A percentile compares a stretch with the other conserved stretches of the same genome.
phyloP scores from a whole-genome alignment of 2,329 filamentous ascomycete genomes.

The Davidsoniella eucalypti region DNA sequence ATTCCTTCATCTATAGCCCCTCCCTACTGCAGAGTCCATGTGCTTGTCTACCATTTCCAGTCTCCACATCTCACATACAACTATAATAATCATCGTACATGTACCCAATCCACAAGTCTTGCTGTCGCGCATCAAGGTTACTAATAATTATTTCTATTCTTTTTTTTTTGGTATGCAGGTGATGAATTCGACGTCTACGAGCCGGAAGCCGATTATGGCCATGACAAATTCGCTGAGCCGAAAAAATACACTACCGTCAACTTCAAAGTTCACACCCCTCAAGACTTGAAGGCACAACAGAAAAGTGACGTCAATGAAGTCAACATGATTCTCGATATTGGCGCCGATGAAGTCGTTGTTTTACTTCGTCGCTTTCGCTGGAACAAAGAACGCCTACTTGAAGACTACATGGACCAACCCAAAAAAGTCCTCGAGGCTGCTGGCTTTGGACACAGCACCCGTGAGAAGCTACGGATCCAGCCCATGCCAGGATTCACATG shows the following conservation, averaged over 20 bases:
- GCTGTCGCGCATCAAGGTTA: too few species aligned
- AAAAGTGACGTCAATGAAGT: conserved; percentile 77
- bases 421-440: conserved; percentile 68
- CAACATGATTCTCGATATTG: conserved; percentile 75
- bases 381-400: conserved; percentile 92
- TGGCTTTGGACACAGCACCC: conserved; percentile 54
- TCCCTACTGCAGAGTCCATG: neutral
- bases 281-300: conserved; percentile 72
- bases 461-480: conserved; percentile 49
- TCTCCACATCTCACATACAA: too few species aligned
- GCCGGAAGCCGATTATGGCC: conserved; percentile 24
- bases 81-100: too few species aligned
- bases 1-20: neutral
- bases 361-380: conserved; percentile 77
- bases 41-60: too few species aligned
- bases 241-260: conserved; percentile 64
- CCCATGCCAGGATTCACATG: conserved; percentile 64
- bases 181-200: conserved; percentile 12
- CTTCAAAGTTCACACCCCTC: conserved; percentile 64
- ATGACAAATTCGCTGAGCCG: conserved; percentile 34
- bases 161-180: neutral
- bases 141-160: neutral
- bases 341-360: conserved; percentile 80
- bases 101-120: too few species aligned
- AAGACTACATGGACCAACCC: conserved; percentile 86